Evolutionary conservation across 768 basidiomycete genomes (phyloP), one percentile per base, ranked within the genome.

Genomic region (Tulasnella sp.): DNA sequence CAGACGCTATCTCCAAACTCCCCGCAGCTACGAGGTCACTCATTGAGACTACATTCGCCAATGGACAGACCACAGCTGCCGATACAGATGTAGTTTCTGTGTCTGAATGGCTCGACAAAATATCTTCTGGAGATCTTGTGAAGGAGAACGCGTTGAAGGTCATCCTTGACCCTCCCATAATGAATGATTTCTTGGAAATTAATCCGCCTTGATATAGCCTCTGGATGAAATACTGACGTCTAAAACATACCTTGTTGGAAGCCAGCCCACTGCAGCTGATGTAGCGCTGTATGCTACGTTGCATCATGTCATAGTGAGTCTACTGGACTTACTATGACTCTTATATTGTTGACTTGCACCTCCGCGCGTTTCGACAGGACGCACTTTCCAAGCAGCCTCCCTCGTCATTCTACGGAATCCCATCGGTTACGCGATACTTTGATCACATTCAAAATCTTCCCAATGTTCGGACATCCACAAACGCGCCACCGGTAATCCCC

Each of bases 401-500:
- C 4, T 62, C 75, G n/a, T 79, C 86, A 66, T 84, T 87, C 72
- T 83, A 87, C 67, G 71, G 82, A 15, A 77, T 81, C 54, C 91
- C 94, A 4, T 77, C 87, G 19, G 68, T 98, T 36, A 86, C 86
- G 39, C 86, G 96, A 42, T 97, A 94, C 75, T 94, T 98, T 67
- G 86, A 93, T 70, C 90, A 97, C 70, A 78, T 99, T 58, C 94
- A 98, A 71, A 76, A 79, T 43, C 74, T 74, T 19, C 74, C 82
- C 5, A 68, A 76, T 14, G 80, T 96, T 37, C 75, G 79, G 23
- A 71, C 74, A 42, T 76, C 79, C 2, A 78, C 81, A 5, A 72
- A 73, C 41, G 65, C 74, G 0, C 70, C 77, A 27, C 69, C 75
- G 1, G 74, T 54, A 15, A 27, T 54, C 52, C 31, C 52, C 2